These are phyloP conservation scores for Pythium phragmitis DNA, from an alignment of 352 stramenopile species.

Conservation along the genomic window DNA sequence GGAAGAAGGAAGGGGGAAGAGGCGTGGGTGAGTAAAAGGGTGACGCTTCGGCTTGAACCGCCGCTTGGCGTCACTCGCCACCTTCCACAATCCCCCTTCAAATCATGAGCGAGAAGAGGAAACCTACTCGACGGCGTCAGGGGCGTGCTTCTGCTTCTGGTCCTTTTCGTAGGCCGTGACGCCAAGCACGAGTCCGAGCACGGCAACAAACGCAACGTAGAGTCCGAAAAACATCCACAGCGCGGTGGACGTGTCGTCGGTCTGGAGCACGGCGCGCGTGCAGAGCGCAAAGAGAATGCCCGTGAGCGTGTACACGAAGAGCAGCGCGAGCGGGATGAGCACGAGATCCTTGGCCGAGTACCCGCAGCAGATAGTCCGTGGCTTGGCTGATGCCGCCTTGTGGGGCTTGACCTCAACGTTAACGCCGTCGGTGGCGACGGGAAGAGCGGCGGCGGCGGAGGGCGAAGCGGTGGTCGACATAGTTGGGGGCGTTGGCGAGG, in stretches of 20 bases:
- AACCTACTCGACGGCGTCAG: slow-evolving; percentile 37
- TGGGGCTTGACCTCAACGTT: slow-evolving; percentile 58
- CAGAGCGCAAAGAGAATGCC: slow-evolving; percentile 70
- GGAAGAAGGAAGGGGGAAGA: background rate
- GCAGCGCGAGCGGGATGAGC: slow-evolving; percentile 63
- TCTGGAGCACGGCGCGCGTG: slow-evolving; percentile 70
- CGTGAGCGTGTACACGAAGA: slow-evolving; percentile 61
- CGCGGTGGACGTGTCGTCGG: slow-evolving; percentile 70
- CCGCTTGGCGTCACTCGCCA: background rate
- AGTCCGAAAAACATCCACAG: slow-evolving; percentile 82
- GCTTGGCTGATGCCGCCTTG: slow-evolving; percentile 36
- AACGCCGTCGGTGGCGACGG: slow-evolving; percentile 36
- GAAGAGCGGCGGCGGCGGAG: background rate
- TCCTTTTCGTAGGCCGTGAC: slow-evolving; percentile 67
- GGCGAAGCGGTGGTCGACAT: slow-evolving; percentile 13
- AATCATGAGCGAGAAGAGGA: slow-evolving; percentile 2
- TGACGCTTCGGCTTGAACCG: background rate
- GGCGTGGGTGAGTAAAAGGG: background rate
- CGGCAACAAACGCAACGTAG: slow-evolving; percentile 58
- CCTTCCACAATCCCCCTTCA: background rate
- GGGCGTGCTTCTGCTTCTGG: slow-evolving; percentile 45
- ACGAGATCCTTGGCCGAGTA: slow-evolving; percentile 74
- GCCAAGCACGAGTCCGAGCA: slow-evolving; percentile 62
- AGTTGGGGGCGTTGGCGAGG: background rate
- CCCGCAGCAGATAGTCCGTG: slow-evolving; percentile 61